These are phyloP conservation scores for Trichophyton equinum DNA, from an alignment of 2,329 filamentous ascomycete species.

Conservation along the genomic window DNA sequence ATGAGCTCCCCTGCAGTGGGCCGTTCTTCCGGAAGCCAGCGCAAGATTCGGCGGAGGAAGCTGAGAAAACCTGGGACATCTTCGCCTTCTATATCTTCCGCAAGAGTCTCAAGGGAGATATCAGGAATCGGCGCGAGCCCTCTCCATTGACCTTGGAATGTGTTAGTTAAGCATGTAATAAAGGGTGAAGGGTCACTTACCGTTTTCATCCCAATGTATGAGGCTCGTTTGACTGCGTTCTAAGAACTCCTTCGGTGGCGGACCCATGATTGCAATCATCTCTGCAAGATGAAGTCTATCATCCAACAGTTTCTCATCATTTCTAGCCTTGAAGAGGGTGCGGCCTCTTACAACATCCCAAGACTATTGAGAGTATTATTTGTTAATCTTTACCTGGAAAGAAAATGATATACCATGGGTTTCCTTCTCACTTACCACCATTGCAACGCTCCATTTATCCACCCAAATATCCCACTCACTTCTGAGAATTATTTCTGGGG, in stretches of 20 bases:
- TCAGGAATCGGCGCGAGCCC: conserved; percentile 11
- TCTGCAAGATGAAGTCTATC: conserved; percentile 17
- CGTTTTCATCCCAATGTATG: conserved; percentile 18
- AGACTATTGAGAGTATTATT: background rate
- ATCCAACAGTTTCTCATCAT: conserved; percentile 6
- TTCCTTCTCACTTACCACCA: conserved; percentile 13
- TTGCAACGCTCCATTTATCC: conserved; percentile 19
- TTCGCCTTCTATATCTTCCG: conserved; percentile 12
- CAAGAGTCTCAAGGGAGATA: conserved; percentile 3
- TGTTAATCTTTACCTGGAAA: background rate
- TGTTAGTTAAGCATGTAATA: conserved; percentile 1
- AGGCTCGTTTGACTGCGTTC: conserved; percentile 13
- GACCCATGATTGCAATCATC: conserved; percentile 15
- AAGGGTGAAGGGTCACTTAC: conserved; percentile 6
- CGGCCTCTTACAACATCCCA: conserved; percentile 8
- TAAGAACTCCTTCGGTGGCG: conserved; percentile 13
- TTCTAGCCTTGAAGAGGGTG: conserved; percentile 5
- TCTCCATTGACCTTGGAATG: conserved; percentile 5
- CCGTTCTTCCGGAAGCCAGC: conserved; percentile 17
- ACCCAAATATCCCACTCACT: conserved; percentile 17
- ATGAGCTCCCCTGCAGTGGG: conserved; percentile 13
- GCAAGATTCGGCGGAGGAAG: conserved; percentile 13
- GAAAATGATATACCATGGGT: background rate
- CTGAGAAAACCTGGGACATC: conserved; percentile 18
- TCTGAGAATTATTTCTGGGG: conserved; percentile 16